phyloP scores from a whole-genome alignment of 768 basidiomycete species.

The Boletus tomentosulus region DNA sequence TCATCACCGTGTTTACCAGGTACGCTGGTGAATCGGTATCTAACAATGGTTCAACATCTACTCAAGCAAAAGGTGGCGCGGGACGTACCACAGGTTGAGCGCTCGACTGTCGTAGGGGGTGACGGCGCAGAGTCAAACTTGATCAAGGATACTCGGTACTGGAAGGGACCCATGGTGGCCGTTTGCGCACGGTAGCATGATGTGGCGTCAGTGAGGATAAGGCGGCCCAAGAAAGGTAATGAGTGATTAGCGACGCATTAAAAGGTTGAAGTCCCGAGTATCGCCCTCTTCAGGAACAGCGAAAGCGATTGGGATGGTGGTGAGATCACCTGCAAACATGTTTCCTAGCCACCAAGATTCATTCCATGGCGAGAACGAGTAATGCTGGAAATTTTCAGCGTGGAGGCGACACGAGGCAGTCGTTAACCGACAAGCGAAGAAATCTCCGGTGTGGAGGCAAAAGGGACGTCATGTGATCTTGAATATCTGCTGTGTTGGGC shows the following conservation, averaged over 20 bases:
- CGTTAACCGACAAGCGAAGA: constrained; percentile 17
- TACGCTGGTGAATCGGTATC: not conserved
- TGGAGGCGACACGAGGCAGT: constrained; percentile 9
- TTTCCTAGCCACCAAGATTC: not conserved
- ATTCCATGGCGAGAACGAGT: not conserved
- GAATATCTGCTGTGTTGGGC: constrained; percentile 8
- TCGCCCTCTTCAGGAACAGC: constrained; percentile 10
- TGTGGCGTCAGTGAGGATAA: constrained; percentile 10
- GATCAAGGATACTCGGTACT: constrained; percentile 7
- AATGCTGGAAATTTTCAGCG: not conserved
- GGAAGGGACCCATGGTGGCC: not conserved
- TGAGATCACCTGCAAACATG: not conserved
- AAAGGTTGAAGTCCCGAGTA: constrained; percentile 22
- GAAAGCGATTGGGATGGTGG: not conserved
- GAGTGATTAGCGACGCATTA: constrained; percentile 8
- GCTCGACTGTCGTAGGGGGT: too few relatives aligned
- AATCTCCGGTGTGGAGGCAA: constrained; percentile 20
- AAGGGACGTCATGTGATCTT: constrained; percentile 10
- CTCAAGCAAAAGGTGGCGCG: not conserved
- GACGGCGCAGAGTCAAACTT: not conserved
- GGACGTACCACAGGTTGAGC: not conserved
- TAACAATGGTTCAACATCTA: not conserved
- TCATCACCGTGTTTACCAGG: not conserved
- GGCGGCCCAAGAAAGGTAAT: constrained; percentile 14
- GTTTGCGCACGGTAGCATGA: not conserved